These are phyloP conservation scores for Aspergillus quadrilineatus DNA, from an alignment of 2,329 filamentous ascomycete genomes.

Conservation along the genomic window DNA sequence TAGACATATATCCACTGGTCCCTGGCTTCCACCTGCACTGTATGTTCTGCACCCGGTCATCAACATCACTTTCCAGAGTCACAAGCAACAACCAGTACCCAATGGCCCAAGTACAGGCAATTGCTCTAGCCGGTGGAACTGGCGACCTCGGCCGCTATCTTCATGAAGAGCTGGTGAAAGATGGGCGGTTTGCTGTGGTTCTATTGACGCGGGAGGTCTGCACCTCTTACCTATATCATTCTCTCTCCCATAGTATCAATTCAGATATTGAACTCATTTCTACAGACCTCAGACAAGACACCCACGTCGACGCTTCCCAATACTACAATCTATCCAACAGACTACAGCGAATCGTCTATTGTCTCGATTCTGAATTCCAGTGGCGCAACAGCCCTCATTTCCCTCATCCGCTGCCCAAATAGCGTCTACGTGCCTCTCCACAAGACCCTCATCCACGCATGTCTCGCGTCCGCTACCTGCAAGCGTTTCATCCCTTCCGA, in stretches of 20 bases:
- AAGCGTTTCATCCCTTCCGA: slow-evolving; percentile 15
- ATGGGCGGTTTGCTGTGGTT: slow-evolving; percentile 1
- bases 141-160: slow-evolving; percentile 13
- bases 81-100: neutral
- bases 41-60: no score
- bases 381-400: slow-evolving; percentile 8
- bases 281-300: neutral
- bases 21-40: no score
- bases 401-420: slow-evolving; percentile 3
- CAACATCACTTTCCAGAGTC: neutral
- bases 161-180: slow-evolving; percentile 7
- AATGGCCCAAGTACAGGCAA: neutral
- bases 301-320: neutral
- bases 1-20: no score
- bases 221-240: neutral
- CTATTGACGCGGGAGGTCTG: slow-evolving; percentile 3
- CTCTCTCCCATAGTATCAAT: neutral
- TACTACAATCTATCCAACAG: neutral
- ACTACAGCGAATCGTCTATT: slow-evolving; percentile 8
- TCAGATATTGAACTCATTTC: no score
- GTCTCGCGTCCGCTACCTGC: slow-evolving; percentile 4
- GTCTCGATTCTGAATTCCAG: neutral
- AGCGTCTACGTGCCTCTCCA: neutral
- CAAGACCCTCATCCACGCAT: slow-evolving; percentile 6
- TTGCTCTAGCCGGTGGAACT: neutral